These are phyloP conservation scores for Neofusicoccum laricinum DNA, from an alignment of 2,329 filamentous ascomycete genomes.

Conservation along the genomic window DNA sequence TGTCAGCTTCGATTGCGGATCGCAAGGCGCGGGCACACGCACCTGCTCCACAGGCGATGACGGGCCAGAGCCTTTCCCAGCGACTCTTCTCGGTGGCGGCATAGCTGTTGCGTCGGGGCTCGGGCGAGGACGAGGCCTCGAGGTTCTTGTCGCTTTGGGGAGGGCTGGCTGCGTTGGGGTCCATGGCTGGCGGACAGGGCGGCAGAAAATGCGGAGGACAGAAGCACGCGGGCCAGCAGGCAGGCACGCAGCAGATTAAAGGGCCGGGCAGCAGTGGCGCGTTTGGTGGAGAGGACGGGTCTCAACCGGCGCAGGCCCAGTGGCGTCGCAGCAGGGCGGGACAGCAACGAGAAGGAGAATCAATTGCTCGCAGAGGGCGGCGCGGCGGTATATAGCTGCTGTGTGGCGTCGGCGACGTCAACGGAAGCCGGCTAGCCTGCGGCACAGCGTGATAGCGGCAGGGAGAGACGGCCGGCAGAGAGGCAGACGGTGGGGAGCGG, in stretches of 20 bases:
- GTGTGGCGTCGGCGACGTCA: background rate
- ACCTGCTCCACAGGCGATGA: constrained; percentile 70
- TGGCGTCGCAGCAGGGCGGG: background rate
- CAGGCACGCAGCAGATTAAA: background rate
- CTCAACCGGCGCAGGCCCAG: background rate
- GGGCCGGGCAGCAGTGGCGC: background rate
- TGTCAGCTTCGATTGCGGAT: background rate
- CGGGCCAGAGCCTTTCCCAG: constrained; percentile 60
- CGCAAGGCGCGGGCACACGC: background rate
- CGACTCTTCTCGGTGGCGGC: constrained; percentile 30
- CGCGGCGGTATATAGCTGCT: background rate
- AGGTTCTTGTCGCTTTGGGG: constrained; percentile 2
- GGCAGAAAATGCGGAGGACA: background rate
- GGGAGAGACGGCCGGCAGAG: constrained; percentile 19
- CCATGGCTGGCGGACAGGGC: background rate
- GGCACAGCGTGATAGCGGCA: background rate
- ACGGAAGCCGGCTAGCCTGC: background rate
- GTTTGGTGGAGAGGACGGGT: background rate
- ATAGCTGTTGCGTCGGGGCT: constrained; percentile 6
- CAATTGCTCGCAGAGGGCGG: background rate
- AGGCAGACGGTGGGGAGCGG: background rate
- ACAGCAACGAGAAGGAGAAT: background rate
- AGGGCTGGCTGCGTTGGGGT: background rate
- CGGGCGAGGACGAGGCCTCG: background rate
- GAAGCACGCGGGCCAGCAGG: background rate